Percentiles rank a stretch among this genome's conserved stretches.
These are phyloP conservation scores for Pyrrhoderma noxium DNA, from an alignment of 1,284 basidiomycete species.

Conservation along the genomic window DNA sequence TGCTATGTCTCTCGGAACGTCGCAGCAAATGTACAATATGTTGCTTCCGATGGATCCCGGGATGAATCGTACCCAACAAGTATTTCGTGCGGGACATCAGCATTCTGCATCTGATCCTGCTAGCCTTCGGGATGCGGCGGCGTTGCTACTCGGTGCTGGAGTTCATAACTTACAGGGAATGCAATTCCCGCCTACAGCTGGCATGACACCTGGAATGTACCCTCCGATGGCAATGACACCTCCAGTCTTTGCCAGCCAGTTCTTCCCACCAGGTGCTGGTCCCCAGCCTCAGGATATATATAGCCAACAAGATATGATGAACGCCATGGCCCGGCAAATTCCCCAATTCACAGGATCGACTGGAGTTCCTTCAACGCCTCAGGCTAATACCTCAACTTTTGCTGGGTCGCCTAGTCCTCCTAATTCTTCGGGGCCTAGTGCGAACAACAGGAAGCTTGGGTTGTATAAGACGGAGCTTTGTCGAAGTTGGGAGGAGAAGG, in stretches of 20 bases:
- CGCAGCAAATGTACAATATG: slow-evolving; percentile 73
- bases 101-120: slow-evolving; percentile 76
- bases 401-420: slow-evolving; percentile 29
- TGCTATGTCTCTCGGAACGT: slow-evolving; percentile 55
- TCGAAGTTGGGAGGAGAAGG: slow-evolving; percentile 90
- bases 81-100: slow-evolving; percentile 52
- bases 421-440: slow-evolving; percentile 57
- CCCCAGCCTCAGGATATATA: slow-evolving; percentile 47
- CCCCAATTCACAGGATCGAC: slow-evolving; percentile 50
- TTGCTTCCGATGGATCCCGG: slow-evolving; percentile 56
- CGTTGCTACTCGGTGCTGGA: slow-evolving; percentile 49
- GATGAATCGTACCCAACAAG: slow-evolving; percentile 68
- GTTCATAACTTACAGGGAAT: slow-evolving; percentile 40
- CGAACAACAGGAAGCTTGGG: slow-evolving; percentile 82
- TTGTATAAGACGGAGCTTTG: slow-evolving; percentile 91
- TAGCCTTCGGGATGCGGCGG: slow-evolving; percentile 56
- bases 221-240: slow-evolving; percentile 42
- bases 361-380: slow-evolving; percentile 34
- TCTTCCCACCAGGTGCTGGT: slow-evolving; percentile 35
- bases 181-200: slow-evolving; percentile 22
- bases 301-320: slow-evolving; percentile 41
- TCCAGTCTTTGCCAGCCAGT: slow-evolving; percentile 60
- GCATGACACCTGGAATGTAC: slow-evolving; percentile 34
- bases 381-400: slow-evolving; percentile 28
- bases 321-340: slow-evolving; percentile 34